A percentile compares a stretch with the other conserved stretches of the same genome.
Evolutionary conservation across 345 rosid genomes (phyloP).

Genomic region (Heritiera littoralis): DNA sequence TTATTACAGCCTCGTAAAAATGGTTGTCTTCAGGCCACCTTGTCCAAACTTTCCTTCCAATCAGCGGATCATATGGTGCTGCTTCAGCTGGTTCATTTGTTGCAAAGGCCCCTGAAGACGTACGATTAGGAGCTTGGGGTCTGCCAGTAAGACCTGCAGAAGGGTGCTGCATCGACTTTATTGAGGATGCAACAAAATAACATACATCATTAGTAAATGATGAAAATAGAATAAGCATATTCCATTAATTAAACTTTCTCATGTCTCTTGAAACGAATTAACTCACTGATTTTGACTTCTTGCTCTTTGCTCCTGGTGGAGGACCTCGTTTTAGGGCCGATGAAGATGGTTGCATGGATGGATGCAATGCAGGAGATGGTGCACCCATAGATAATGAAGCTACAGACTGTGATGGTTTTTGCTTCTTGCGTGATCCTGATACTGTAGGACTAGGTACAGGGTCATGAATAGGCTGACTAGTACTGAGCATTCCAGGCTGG

Average conservation of each 20-base stretch:
- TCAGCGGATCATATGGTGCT: slow-evolving; percentile 59
- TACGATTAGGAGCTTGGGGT: slow-evolving; percentile 52
- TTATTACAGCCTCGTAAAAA: slow-evolving; percentile 87
- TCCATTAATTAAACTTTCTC: slow-evolving; percentile 8
- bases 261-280: slow-evolving; percentile 13
- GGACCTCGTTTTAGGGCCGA: slow-evolving; percentile 73
- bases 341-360: slow-evolving; percentile 86
- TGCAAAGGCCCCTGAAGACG: slow-evolving; percentile 47
- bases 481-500: slow-evolving; percentile 64
- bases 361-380: slow-evolving; percentile 74
- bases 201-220: slow-evolving; percentile 16
- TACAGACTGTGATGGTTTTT: slow-evolving; percentile 73
- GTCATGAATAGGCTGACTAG: slow-evolving; percentile 64
- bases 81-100: slow-evolving; percentile 68
- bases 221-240: neutral
- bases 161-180: slow-evolving; percentile 69
- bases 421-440: slow-evolving; percentile 89
- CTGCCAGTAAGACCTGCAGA: slow-evolving; percentile 67
- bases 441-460: slow-evolving; percentile 74
- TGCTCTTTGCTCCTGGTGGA: slow-evolving; percentile 59
- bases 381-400: slow-evolving; percentile 79
- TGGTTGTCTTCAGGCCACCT: slow-evolving; percentile 95
- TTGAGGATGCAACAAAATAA: slow-evolving; percentile 39
- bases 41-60: slow-evolving; percentile 93
- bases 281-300: slow-evolving; percentile 90